phyloP scores from a whole-genome alignment of 495 filamentous ascomycete species.

The Lophiostoma macrostomum region DNA sequence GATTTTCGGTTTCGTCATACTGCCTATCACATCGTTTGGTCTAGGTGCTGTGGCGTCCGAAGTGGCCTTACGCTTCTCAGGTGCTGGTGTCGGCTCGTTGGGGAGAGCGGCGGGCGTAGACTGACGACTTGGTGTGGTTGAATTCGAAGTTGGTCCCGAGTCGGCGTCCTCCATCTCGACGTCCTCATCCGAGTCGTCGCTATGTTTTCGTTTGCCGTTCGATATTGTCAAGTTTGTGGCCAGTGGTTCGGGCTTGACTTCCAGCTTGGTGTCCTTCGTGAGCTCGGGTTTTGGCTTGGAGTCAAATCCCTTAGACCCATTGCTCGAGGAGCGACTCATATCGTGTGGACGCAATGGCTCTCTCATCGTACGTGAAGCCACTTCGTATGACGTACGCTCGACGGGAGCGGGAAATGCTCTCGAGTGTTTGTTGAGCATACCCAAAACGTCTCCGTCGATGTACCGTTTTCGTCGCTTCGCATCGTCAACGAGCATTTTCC shows the following conservation, averaged over 20 bases:
- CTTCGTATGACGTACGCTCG: neutral
- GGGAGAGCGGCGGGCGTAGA: conserved; percentile 16
- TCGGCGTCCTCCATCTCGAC: conserved; percentile 9
- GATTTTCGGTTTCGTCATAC: conserved; percentile 24
- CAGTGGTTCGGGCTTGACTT: conserved; percentile 11
- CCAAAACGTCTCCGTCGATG: conserved; percentile 63
- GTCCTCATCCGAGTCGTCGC: conserved; percentile 14
- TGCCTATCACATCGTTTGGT: conserved; percentile 8
- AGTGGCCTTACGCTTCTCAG: neutral
- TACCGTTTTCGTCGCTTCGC: conserved; percentile 72
- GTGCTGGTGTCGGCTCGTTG: neutral
- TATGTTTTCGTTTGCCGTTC: neutral
- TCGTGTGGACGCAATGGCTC: neutral
- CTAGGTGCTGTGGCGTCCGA: neutral
- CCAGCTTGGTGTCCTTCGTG: neutral
- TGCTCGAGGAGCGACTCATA: conserved; percentile 4
- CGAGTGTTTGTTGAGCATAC: conserved; percentile 49
- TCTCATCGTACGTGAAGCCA: conserved; percentile 8
- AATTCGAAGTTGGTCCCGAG: conserved; percentile 9
- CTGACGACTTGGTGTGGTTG: conserved; percentile 7
- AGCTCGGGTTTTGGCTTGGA: neutral
- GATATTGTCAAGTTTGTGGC: too few species aligned
- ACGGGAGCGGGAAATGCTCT: conserved; percentile 11
- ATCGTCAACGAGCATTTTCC: conserved; percentile 79
- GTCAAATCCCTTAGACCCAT: neutral